These are phyloP conservation scores for Aspergillus sp. DNA, from an alignment of 2,329 filamentous ascomycete species.

Conservation along the genomic window DNA sequence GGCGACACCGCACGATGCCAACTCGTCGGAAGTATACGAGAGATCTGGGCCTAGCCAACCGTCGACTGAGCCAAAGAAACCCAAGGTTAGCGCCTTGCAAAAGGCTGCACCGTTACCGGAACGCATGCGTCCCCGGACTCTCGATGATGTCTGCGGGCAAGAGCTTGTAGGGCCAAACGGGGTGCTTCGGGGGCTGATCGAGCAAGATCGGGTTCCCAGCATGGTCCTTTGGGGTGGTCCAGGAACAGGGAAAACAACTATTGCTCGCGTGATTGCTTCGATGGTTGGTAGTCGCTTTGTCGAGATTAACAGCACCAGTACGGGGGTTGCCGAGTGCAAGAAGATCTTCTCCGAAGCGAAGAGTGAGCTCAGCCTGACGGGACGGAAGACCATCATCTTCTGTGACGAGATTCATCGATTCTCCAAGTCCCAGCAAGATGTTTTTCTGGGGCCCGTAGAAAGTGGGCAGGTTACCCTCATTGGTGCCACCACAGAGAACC, in stretches of 20 bases:
- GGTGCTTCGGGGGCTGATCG: conserved; percentile 83
- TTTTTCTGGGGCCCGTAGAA: conserved; percentile 91
- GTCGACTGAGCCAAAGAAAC: conserved; percentile 59
- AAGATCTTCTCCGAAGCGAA: conserved; percentile 84
- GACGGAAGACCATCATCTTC: conserved; percentile 91
- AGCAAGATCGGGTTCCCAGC: conserved; percentile 80
- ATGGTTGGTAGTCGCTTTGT: conserved; percentile 83
- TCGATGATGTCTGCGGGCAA: conserved; percentile 89
- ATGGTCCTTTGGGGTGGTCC: conserved; percentile 80
- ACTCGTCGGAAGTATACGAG: conserved; percentile 25
- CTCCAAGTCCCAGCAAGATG: conserved; percentile 88
- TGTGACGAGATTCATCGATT: conserved; percentile 97
- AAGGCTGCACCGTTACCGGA: conserved; percentile 84
- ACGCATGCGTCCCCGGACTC: conserved; percentile 80
- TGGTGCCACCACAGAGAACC: conserved; percentile 95
- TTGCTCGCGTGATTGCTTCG: conserved; percentile 84
- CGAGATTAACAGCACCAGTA: conserved; percentile 91
- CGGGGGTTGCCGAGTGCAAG: conserved; percentile 86
- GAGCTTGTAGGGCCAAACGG: conserved; percentile 83
- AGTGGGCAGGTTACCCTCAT: conserved; percentile 87
- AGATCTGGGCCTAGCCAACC: conserved; percentile 19
- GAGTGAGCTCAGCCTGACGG: conserved; percentile 76
- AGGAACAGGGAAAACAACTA: conserved; percentile 62
- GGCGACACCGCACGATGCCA: conserved; percentile 30
- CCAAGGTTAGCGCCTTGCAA: conserved; percentile 64